Evolutionary conservation across 2,329 filamentous ascomycete genomes (phyloP), one percentile per base, ranked within the genome.

Genomic region (Aureobasidium sp.): DNA sequence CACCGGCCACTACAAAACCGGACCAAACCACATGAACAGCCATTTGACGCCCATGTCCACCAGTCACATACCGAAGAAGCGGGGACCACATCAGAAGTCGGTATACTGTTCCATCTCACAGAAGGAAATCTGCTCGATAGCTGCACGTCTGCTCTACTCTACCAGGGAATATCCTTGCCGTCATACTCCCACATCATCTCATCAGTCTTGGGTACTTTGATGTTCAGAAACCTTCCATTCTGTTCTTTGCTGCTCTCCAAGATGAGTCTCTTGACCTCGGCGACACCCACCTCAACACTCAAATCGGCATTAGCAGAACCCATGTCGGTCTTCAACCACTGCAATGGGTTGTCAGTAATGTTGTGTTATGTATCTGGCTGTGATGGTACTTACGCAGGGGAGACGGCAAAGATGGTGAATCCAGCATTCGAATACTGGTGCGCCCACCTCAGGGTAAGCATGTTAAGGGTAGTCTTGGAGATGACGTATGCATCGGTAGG

Each of bases 171-270:
- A 67, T 67, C 45, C 64, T 59, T 7, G 62, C 65, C 64, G 22
- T 66, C 49, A 31, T 66, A 66, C n/a, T 73, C 62, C 62, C 19
- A 58, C 24, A 37, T 33, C 54, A 58, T 76, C 71, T 73, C 63
- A 63, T 76, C 72, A 70, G 72, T 76, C 0, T 75, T 75, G 0
- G 71, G 66, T 5, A 77, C 71, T 61, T 69, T 67, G 24, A 78
- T 73, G 48, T 77, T 76, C 15, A 73, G 29, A 47, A 83, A 86
- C 64, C 77, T 82, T 14, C 79, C 79, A 64, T 73, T 78, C 33
- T 74, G 72, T 58, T 74, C 70, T 3, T 74, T 71, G 0, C 70
- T 75, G 9, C 72, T 27, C 9, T 59, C 68, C 17, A 78, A 66
- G 1, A 86, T 70, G 63, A 84, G 82, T 1, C 74, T 71, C 40